phyloP scores from a whole-genome alignment of 805 yeast species.

The Deakozyma indianensis region DNA sequence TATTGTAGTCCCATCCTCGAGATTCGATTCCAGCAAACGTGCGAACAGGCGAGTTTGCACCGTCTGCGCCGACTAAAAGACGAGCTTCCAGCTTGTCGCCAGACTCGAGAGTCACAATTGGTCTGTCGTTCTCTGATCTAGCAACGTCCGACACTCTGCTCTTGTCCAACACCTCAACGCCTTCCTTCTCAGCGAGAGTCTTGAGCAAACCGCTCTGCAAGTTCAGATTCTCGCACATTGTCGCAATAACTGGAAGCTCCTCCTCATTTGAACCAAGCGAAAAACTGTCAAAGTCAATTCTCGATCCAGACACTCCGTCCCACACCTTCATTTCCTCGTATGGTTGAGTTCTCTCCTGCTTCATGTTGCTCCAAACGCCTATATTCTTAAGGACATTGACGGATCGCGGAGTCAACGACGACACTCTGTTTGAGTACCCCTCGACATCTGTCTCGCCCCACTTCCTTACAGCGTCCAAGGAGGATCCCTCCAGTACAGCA shows the following conservation, averaged over 20 bases:
- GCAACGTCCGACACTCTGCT: neutral
- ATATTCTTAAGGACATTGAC: constrained; percentile 49
- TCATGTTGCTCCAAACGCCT: constrained; percentile 63
- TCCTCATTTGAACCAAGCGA: constrained; percentile 20
- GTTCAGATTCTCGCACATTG: constrained; percentile 81
- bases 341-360: constrained; percentile 56
- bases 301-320: constrained; percentile 64
- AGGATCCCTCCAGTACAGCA: constrained; percentile 60
- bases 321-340: constrained; percentile 76
- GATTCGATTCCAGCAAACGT: constrained; percentile 66
- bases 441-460: constrained; percentile 30
- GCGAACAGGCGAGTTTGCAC: constrained; percentile 86
- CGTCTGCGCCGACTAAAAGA: constrained; percentile 89
- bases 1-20: constrained; percentile 82
- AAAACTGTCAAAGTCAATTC: constrained; percentile 56
- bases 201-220: constrained; percentile 60
- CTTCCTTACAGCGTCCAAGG: constrained; percentile 34
- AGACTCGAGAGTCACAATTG: constrained; percentile 48
- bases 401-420: constrained; percentile 74
- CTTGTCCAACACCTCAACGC: constrained; percentile 3
- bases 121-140: constrained; percentile 18
- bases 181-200: constrained; percentile 22
- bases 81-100: constrained; percentile 56
- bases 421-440: constrained; percentile 61
- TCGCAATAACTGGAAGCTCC: constrained; percentile 33